Conservation (phyloP, 768 basidiomycete species). For the Leucosporidium creatinivorum region DNA sequence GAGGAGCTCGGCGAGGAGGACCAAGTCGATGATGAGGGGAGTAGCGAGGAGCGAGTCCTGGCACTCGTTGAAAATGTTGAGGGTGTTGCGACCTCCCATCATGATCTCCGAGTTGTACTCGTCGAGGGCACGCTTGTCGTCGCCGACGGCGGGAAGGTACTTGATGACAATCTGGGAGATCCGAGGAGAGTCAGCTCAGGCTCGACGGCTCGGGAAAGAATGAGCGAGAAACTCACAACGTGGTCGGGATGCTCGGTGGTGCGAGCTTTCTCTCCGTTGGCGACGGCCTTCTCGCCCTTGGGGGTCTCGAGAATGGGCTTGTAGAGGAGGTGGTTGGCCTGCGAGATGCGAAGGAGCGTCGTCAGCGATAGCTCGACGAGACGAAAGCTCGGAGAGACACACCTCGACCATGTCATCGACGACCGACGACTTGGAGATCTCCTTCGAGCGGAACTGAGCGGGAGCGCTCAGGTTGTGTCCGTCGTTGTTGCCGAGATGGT, state of each 20-base stretch:
- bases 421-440: conserved; percentile 93
- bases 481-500: conserved; percentile 98
- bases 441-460: conserved; percentile 94
- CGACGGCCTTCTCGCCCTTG: conserved; percentile 38
- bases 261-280: conserved; percentile 41
- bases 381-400: too few relatives aligned
- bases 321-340: conserved; percentile 68
- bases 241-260: conserved; percentile 93
- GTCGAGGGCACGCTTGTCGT: conserved; percentile 98
- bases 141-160: conserved; percentile 91
- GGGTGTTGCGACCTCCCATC: conserved; percentile 86
- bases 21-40: conserved; percentile 86
- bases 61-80: conserved; percentile 85
- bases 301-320: conserved; percentile 57
- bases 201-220: neutral
- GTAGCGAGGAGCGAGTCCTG: conserved; percentile 92
- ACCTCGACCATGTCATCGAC: conserved; percentile 92
- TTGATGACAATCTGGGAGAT: conserved; percentile 60
- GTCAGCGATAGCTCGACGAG: too few relatives aligned
- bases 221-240: conserved; percentile 13
- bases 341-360: too few relatives aligned
- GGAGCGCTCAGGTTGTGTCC: conserved; percentile 85
- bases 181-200: too few relatives aligned
- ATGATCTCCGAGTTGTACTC: conserved; percentile 98
- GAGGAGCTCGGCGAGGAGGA: conserved; percentile 86